Base-by-base conservation (phyloP, 2,329 filamentous ascomycete genomes). In the Trichoderma gracile region DNA sequence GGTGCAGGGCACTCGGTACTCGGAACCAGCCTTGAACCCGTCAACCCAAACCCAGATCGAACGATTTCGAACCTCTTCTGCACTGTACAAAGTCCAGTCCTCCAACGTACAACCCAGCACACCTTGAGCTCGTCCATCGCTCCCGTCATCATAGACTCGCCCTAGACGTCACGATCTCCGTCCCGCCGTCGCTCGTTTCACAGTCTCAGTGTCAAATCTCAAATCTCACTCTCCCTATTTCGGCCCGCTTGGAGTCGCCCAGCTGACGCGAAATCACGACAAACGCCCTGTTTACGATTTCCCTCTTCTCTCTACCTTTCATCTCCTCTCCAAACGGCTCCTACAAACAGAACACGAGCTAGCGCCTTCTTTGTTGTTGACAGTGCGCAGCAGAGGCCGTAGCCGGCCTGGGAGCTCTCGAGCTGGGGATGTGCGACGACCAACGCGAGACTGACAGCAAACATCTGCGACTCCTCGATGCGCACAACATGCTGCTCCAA, bases 401-500 rank as follows among this genome's bases (percentile, higher is more conserved):
- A 38, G 45, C 45, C 30, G 58, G 58, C n/a, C 58, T 52, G 46
- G 33, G 25, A 61, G 58, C 47, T 53, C 33, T 61, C 40, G 38
- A 61, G 38, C 58, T 53, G 55, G 64, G 46, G 60, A 66, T 66
- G 64, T 54, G 58, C 47, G 27, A 54, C 60, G 30, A 46, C 46
- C 38, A 53, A 53, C 58, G 33, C 58, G 58, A 61, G 42, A 43
- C 58, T 33, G 23, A 40, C 15, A 33, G 27, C 46, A 61, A 53
- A 45, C 25, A 46, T 14, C 43, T 17, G 43, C 54, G 42, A 14
- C 9, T 38, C 42, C 23, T 30, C 43, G 33, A 43, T 52, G 58
- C 43, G 45, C 50, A 64, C 67, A 67, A 61, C 56, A 69, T 68
- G 68, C 63, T 67, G 60, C 65, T 46, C 55, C 45, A 49, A 56